phyloP scores from a whole-genome alignment of 2,329 filamentous ascomycete genomes.

The Pyricularia grisea region DNA sequence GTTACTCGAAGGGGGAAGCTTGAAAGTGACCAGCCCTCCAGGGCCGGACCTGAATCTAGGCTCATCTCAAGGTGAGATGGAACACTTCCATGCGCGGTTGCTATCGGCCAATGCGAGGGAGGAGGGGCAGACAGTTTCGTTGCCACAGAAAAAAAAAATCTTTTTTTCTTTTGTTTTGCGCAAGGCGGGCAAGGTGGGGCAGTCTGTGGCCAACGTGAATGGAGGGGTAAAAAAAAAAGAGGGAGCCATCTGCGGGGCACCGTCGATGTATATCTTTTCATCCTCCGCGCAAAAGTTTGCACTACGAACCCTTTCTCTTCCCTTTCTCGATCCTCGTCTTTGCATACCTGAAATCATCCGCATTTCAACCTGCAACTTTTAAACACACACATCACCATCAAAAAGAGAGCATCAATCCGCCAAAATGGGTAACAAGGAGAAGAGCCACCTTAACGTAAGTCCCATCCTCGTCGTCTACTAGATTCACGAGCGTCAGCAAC shows the following conservation, averaged over 20 bases:
- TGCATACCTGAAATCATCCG: background rate
- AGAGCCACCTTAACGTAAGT: conserved; percentile 86
- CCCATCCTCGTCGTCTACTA: background rate
- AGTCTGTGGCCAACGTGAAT: background rate
- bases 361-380: background rate
- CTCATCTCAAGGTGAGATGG: background rate
- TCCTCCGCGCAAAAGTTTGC: background rate
- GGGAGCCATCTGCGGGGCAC: background rate
- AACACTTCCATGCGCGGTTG: background rate
- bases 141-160: background rate
- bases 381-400: background rate
- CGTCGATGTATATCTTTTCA: background rate
- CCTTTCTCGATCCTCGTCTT: background rate
- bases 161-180: background rate
- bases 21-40: background rate
- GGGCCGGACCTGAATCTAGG: background rate
- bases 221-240: background rate
- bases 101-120: background rate
- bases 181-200: background rate
- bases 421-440: conserved; percentile 72
- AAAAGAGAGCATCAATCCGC: conserved; percentile 12
- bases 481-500: background rate
- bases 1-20: background rate
- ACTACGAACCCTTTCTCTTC: background rate
- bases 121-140: background rate